Evolutionary conservation across 768 basidiomycete genomes (phyloP).

Genomic region (Macrolepiota fuliginosa): DNA sequence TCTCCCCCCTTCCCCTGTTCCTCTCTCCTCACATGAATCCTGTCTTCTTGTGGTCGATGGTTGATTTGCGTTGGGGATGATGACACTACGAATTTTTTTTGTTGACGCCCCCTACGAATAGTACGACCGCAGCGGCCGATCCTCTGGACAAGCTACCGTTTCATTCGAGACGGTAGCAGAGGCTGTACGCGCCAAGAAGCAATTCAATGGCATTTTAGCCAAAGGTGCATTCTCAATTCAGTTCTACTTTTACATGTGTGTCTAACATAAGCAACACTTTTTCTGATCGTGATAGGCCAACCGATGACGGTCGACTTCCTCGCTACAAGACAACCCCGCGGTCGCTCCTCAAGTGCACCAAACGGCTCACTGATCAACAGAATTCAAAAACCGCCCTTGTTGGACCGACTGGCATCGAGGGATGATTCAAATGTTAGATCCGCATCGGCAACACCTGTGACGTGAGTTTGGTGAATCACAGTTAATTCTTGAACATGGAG

Average conservation of each 20-base stretch:
- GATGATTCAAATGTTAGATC: constrained; percentile 37
- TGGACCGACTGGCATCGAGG: constrained; percentile 53
- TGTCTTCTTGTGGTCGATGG: constrained; percentile 24
- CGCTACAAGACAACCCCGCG: constrained; percentile 38
- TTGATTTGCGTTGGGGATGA: constrained; percentile 17
- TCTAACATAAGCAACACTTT: background rate
- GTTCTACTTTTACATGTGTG: background rate
- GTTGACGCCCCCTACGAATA: constrained; percentile 28
- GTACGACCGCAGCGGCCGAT: constrained; percentile 97
- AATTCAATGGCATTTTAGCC: constrained; percentile 82
- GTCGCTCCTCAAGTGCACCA: constrained; percentile 50
- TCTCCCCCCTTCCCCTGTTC: constrained; percentile 25
- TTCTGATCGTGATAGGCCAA: constrained; percentile 48
- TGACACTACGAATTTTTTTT: constrained; percentile 68
- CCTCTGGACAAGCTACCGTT: constrained; percentile 78
- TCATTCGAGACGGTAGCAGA: constrained; percentile 76
- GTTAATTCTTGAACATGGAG: background rate
- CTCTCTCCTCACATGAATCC: constrained; percentile 18
- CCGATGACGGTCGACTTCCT: constrained; percentile 74
- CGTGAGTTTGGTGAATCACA: constrained; percentile 32
- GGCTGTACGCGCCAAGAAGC: constrained; percentile 80
- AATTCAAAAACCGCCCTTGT: constrained; percentile 71
- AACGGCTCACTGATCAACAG: constrained; percentile 69
- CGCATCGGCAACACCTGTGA: constrained; percentile 25
- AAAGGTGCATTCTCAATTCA: constrained; percentile 58